These are phyloP conservation scores for Knufia fluminis DNA, from an alignment of 2,329 filamentous ascomycete species.

Conservation along the genomic window DNA sequence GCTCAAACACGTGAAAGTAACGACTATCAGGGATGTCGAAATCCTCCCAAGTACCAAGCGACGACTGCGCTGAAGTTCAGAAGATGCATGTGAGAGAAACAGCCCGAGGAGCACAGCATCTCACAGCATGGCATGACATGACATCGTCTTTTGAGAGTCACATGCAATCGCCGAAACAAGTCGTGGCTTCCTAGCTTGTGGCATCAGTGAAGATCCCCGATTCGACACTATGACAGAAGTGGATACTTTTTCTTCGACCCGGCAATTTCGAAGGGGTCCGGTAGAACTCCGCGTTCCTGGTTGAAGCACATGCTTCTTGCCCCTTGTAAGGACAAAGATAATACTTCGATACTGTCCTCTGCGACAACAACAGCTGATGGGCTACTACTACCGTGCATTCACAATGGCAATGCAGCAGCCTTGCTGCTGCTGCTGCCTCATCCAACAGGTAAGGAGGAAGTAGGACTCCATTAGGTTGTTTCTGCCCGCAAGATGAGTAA, in stretches of 20 bases:
- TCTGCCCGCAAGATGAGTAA: no score
- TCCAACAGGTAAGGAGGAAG: no score
- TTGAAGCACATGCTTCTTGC: no score
- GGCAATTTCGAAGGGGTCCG: no score
- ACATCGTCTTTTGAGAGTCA: conserved; percentile 3
- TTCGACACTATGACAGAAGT: no score
- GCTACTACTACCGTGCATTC: no score
- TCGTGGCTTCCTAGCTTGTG: neutral
- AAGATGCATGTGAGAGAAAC: conserved; percentile 6
- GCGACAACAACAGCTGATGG: conserved; percentile 25
- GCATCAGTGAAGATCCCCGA: neutral
- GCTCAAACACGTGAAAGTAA: conserved; percentile 3
- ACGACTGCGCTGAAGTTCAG: conserved; percentile 1
- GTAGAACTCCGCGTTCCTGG: no score
- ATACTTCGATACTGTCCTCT: conserved; percentile 24
- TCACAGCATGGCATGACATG: no score
- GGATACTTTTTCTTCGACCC: no score
- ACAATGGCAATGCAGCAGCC: no score
- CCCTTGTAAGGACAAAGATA: no score
- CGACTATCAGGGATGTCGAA: neutral
- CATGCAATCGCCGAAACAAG: conserved; percentile 6
- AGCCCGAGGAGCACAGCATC: neutral
- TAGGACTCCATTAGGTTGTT: no score
- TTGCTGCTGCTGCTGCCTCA: conserved; percentile 29
- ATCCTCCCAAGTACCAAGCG: neutral